These are phyloP conservation scores for Phytophthora macrochlamydospora DNA, from an alignment of 352 stramenopile genomes.

Conservation along the genomic window DNA sequence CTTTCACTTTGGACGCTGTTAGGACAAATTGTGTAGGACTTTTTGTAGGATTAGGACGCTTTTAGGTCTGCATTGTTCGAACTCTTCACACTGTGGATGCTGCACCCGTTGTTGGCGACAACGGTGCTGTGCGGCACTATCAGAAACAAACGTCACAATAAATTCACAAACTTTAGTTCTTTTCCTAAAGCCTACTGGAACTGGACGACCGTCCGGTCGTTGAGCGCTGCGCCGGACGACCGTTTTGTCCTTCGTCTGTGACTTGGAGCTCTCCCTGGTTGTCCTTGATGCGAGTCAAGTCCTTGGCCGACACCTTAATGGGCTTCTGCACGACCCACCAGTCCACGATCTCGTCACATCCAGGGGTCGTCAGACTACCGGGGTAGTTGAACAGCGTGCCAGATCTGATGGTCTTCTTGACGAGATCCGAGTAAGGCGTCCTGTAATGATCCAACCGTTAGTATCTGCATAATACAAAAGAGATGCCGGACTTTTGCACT, in stretches of 20 bases:
- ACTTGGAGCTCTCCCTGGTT: slow-evolving; percentile 23
- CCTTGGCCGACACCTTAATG: slow-evolving; percentile 31
- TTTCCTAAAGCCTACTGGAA: too few species aligned
- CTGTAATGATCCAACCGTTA: not conserved
- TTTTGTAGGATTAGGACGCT: too few species aligned
- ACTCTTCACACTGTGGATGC: too few species aligned
- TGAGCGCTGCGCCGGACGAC: slow-evolving; percentile 35
- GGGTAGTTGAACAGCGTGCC: slow-evolving; percentile 49
- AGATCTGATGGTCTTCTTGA: slow-evolving; percentile 1
- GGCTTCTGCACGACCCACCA: slow-evolving; percentile 57
- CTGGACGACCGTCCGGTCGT: slow-evolving; percentile 3
- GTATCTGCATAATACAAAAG: not conserved
- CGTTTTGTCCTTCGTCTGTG: slow-evolving; percentile 36
- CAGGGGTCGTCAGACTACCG: slow-evolving; percentile 53
- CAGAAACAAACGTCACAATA: too few species aligned
- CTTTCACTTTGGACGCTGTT: too few species aligned
- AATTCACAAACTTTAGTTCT: too few species aligned
- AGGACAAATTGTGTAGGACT: too few species aligned
- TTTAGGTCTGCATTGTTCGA: too few species aligned
- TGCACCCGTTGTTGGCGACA: too few species aligned
- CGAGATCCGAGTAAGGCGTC: slow-evolving; percentile 14
- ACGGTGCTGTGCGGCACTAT: too few species aligned
- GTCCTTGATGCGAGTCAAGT: slow-evolving; percentile 27
- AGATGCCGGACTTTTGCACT: slow-evolving; percentile 2
- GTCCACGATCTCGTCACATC: slow-evolving; percentile 51